Evolutionary conservation across 208 protist species (phyloP), one percentile per base, ranked within the genome.

Genomic region (Leishmania major): DNA sequence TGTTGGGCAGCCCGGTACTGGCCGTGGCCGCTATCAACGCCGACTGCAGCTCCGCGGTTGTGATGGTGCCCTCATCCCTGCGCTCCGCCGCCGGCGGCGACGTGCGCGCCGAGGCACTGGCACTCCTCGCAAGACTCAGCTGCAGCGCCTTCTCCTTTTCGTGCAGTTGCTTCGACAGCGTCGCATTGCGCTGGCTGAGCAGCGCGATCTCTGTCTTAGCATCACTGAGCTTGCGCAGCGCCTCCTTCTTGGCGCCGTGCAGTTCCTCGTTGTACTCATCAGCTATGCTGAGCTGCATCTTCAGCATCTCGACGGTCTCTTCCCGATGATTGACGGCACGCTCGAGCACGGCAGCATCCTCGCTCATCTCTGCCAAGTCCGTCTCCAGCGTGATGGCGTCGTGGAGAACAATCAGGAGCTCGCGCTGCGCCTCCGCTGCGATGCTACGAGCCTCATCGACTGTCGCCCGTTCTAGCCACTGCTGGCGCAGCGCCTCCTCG

Each of bases 131-230:
- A 40, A 78, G n/a, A 22, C 43, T 82, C 78, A 71, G 40, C 64
- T 83, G 75, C 1, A 77, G 37, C 49, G 83, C 82, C 47, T 78
- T 70, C 49, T 76, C 81, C 40, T 79, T 80, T 69, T 57, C 49
- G 40, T 84, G 82, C 1, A 88, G 70, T 69, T 75, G 75, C 81
- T 78, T 81, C 47, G 66, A 31, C 37, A 89, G 64, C 67, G 81
- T 85, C 15, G 86, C 75, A 79, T 89, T 86, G 35, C 86, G 86
- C 64, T 80, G 83, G 40, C 84, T 89, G 31, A 94, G 79, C 49
- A 84, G 45, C 40, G 90, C 88, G 55, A 92, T 78, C 49, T 94
- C 90, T 19, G 81, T 84, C 82, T 94, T 94, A 8, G 90, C 80
- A 31, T 89, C 89, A 19, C 80, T 89, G n/a, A 94, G 72, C 74